Base-by-base conservation (phyloP, 2,329 filamentous ascomycete species). In the Fusarium praegraminearum region DNA sequence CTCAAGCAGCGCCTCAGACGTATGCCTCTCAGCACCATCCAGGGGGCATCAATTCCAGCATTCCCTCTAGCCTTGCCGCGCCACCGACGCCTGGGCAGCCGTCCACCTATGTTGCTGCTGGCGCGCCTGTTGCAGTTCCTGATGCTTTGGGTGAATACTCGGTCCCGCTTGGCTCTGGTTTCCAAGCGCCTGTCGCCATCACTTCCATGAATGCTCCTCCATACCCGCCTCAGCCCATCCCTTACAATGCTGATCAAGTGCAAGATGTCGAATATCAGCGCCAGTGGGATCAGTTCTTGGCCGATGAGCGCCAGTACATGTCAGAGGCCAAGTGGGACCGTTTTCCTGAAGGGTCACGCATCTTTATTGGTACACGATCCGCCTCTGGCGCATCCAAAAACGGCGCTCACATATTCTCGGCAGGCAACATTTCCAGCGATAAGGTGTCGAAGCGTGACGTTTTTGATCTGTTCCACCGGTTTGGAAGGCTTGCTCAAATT, bases 371-470 rank as follows among this genome's bases (percentile, higher is more conserved):
- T 93, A 85, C 77, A 87, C 76, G 47, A 65, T 64, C 65, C 61
- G 58, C 67, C 65, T 72, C 72, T 68, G 74, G 68, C 65, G 71
- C 69, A 65, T 72, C 67, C 68, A 74, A 75, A 69, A 66, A 61
- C 22, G 57, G 58, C 69, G 67, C 63, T 71, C 65, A 63, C 56
- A 69, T 67, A 62, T 78, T 82, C 60, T 64, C 69, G 78, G 57
- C 76, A 93, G 94, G 94, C 57, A 99, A 98, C 77, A 85, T 99
- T 13, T 94, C 94, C 3, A 95, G 92, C 55, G 95, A 98, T 78
- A 91, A 94, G 76, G 94, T 97, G 16, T 96, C 93, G 9, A 98
- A 98, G 80, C 89, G 92, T 70, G 94, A 98, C 79, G 89, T 98
- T 11, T 98, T 97, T 80, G 91, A 97, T 76, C 86, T 95, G 20